phyloP scores from a whole-genome alignment of 352 stramenopile species.

The Globisporangium abappressorium region DNA sequence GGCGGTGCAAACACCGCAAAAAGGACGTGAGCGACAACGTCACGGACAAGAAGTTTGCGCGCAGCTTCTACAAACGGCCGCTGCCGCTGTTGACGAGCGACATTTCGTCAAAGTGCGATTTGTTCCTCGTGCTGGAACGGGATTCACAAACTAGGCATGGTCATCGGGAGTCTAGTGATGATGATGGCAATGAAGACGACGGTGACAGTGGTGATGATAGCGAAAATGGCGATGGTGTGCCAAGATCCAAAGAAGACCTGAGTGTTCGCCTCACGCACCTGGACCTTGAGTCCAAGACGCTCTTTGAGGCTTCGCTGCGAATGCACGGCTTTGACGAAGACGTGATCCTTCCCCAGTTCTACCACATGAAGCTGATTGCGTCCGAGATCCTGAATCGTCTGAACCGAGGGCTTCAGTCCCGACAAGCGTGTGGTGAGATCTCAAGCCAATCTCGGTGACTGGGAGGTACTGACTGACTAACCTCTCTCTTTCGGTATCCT shows the following conservation, averaged over 20 bases:
- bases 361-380: slow-evolving; percentile 54
- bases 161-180: not conserved
- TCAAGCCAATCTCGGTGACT: not conserved
- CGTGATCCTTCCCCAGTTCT: slow-evolving; percentile 39
- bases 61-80: slow-evolving; percentile 16
- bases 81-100: slow-evolving; percentile 17
- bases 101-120: slow-evolving; percentile 19
- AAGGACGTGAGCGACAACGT: slow-evolving; percentile 8
- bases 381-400: slow-evolving; percentile 54
- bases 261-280: slow-evolving; percentile 6
- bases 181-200: slow-evolving; percentile 9
- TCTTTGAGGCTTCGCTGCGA: slow-evolving; percentile 22
- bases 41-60: slow-evolving; percentile 6
- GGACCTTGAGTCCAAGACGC: slow-evolving; percentile 14
- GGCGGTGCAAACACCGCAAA: slow-evolving; percentile 21
- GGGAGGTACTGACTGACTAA: not conserved
- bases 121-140: slow-evolving; percentile 15
- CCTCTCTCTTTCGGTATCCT: not conserved
- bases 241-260: not conserved
- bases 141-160: not conserved
- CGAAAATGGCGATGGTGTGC: not conserved
- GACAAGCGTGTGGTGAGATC: slow-evolving; percentile 30
- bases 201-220: slow-evolving; percentile 1
- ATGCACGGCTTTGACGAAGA: slow-evolving; percentile 36
- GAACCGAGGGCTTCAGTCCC: slow-evolving; percentile 32